Evolutionary conservation across 106 monocot genomes (phyloP), one percentile per base, ranked within the genome.

Genomic region (Amphibolis antarctica): DNA sequence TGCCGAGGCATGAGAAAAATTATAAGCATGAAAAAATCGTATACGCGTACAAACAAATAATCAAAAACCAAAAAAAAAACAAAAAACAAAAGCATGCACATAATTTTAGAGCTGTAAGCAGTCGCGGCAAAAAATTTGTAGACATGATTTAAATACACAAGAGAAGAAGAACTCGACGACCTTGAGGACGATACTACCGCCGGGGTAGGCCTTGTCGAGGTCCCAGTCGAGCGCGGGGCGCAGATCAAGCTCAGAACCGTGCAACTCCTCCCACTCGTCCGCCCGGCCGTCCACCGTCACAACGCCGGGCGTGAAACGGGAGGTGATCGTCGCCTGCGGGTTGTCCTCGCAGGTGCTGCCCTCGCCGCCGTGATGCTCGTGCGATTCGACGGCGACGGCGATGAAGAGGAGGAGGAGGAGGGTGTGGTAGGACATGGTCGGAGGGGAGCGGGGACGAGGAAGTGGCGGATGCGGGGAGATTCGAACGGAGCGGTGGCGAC

Each of bases 201-300:
- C 90, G 23, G 51, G 23, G 72, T 91, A 98, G 10, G 78, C 86
- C 72, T 98, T 87, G 50, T 98, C 98, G n/a, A 76, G 47, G 54
- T 98, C 98, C 27, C 76, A 75, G 42, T 98, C 98, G 47, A 98
- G 80, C 0, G 98, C 98, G 5, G 98, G 91, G 50, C 79, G 82
- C 18, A 98, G 74, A 3, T 55, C 25, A 62, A 88, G 77, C 64
- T 98, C 82, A 30, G 75, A 69, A 1, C 76, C 90, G 12, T 85
- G 80, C 44, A 88, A 64, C 0, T 71, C 80, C 20, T 36, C 80
- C 98, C 98, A 98, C 44, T 98, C 98, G 25, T 87, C 78, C 7
- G 64, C 66, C 46, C 65, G 77, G 0, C 87, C 98, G 56, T 98
- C 98, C 51, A 98, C 65, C 44, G 87, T 87, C 29, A 91, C 59